Evolutionary conservation across 495 filamentous ascomycete species (phyloP), one percentile per base, ranked within the genome.

Genomic region (Daldinia decipiens): DNA sequence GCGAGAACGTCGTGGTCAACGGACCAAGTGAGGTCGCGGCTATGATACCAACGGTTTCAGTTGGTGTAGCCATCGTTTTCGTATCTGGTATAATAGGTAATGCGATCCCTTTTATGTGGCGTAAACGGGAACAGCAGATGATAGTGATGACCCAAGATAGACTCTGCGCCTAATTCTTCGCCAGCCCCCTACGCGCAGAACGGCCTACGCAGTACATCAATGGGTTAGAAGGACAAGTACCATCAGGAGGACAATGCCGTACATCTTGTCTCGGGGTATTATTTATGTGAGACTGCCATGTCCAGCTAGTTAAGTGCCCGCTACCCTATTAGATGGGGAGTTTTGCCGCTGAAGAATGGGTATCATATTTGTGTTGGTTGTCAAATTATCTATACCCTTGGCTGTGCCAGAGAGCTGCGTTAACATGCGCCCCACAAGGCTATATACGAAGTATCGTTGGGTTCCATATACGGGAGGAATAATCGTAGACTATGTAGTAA

Each of bases 1-100:
- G 57, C 13, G 39, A 6, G 39, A 68, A 68, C 3, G 51, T 56
- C 21, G 65, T 68, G 17, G 65, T 61, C 19, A 68, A 24, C 7
- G 57, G 57, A 24, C 65, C 65, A 19, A 68, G 50, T 4, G 26
- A n/a, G 24, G 50, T 29, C 45, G 19, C 21, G 17, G 17, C 45
- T 15, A 13, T 40, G 38, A 40, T 5, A 17, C 38, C 38, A 15
- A 1, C 38, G 38, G 38, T 40, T 4, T 40, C 6, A 1, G 45
- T 50, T 2, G 19, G 45, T 5, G 45, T 50, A 19, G 45, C 24
- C 45, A 50, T 50, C 45, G 45, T 50, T 24, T 50, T 50, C 45
- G 45, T 11, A 50, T 8, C 5, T 7, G 19, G 26, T 50, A 21
- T 21, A n/a, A n/a, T n/a, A n/a, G 45, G 13, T 19, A 50, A 21